Percentiles rank a stretch among this genome's conserved stretches.
Conservation (phyloP, 257 asterid genomes). For the Verbascum thapsus region DNA sequence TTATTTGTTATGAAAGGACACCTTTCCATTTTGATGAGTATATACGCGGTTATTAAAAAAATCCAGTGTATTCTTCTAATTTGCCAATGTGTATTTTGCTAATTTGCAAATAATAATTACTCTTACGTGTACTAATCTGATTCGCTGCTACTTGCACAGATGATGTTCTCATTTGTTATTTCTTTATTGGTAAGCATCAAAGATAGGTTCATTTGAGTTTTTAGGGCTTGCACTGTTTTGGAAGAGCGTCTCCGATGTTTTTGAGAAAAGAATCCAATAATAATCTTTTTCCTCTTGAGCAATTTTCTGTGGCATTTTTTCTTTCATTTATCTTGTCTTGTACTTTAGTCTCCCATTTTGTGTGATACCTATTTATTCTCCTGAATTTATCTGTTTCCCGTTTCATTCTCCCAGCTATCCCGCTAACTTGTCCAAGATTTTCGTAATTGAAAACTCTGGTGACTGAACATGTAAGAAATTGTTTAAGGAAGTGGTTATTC, state of each 20-base stretch:
- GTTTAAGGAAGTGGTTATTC: background rate
- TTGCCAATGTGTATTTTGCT: too few species aligned
- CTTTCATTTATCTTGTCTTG: conserved; percentile 7
- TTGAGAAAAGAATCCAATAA: background rate
- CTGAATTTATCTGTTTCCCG: background rate
- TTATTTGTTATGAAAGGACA: background rate
- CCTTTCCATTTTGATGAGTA: background rate
- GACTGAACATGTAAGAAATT: background rate
- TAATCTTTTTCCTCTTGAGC: background rate
- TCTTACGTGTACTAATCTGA: background rate
- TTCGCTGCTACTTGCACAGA: conserved; percentile 1
- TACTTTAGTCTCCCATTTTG: background rate
- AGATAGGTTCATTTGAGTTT: conserved; percentile 4
- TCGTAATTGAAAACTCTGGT: background rate
- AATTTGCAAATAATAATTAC: too few species aligned
- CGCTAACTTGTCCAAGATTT: background rate
- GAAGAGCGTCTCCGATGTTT: background rate
- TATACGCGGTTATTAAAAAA: background rate
- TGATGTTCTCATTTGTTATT: conserved; percentile 3
- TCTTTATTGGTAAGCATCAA: conserved; percentile 4
- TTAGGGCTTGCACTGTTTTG: conserved; percentile 14
- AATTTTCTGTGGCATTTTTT: conserved; percentile 5
- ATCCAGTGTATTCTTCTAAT: background rate
- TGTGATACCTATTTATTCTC: too few species aligned
- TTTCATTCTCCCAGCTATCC: background rate